These are phyloP conservation scores for Xenoacremonium recifei DNA, from an alignment of 2,329 filamentous ascomycete species.

Conservation along the genomic window DNA sequence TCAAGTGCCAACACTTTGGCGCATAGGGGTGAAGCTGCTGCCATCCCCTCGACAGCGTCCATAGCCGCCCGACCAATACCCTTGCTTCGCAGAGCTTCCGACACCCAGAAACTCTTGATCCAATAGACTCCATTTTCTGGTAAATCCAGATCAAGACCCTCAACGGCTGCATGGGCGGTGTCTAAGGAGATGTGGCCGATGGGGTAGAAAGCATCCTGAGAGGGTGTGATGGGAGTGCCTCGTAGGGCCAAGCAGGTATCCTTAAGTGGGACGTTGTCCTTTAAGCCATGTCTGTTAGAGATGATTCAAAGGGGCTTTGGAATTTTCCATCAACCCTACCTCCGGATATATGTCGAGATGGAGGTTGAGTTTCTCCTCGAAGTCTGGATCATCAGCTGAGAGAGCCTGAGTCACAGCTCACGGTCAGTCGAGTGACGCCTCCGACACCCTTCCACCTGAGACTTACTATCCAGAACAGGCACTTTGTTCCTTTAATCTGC, in stretches of 20 bases:
- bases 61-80: constrained; percentile 29
- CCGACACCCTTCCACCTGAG: neutral
- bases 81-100: constrained; percentile 19
- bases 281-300: constrained; percentile 3
- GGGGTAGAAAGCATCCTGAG: constrained; percentile 13
- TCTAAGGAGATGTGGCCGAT: constrained; percentile 26
- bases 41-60: constrained; percentile 28
- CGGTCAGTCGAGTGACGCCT: neutral
- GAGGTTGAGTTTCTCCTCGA: constrained; percentile 3
- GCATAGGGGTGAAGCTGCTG: constrained; percentile 19
- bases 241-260: constrained; percentile 18
- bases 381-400: constrained; percentile 3
- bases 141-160: constrained; percentile 14
- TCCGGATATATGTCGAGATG: constrained; percentile 16
- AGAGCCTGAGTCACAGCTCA: no score
- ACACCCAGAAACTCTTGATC: constrained; percentile 31
- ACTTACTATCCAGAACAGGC: constrained; percentile 26
- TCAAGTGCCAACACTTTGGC: constrained; percentile 26
- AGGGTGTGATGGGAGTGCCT: constrained; percentile 13
- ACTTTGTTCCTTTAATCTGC: constrained; percentile 17
- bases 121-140: constrained; percentile 21
- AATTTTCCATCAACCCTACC: constrained; percentile 5
- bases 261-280: constrained; percentile 11
- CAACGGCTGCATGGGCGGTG: constrained; percentile 11
- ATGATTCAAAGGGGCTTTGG: neutral